These are phyloP conservation scores for Erysimum cheiranthoides DNA, from an alignment of 345 rosid genomes.

Conservation along the genomic window DNA sequence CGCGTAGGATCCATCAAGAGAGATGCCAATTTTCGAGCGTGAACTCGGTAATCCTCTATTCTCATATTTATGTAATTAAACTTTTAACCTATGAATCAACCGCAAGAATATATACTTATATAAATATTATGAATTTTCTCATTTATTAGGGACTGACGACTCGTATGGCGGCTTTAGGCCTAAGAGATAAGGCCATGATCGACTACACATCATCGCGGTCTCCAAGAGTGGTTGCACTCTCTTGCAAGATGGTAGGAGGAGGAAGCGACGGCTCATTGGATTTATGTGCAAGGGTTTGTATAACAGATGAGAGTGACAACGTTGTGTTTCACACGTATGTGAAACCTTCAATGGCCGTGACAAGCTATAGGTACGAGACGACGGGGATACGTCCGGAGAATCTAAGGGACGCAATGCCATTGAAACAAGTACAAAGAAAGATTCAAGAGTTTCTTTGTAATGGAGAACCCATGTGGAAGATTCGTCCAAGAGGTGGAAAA, in stretches of 20 bases:
- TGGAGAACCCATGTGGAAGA: constrained; percentile 92
- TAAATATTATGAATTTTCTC: background rate
- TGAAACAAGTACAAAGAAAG: constrained; percentile 70
- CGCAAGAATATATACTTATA: background rate
- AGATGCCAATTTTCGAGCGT: constrained; percentile 66
- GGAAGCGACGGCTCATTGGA: constrained; percentile 90
- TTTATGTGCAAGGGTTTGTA: constrained; percentile 78
- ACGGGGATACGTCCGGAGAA: constrained; percentile 82
- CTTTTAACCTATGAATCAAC: background rate
- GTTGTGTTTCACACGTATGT: constrained; percentile 78
- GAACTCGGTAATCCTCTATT: constrained; percentile 46
- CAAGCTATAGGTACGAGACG: constrained; percentile 83
- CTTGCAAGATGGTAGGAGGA: constrained; percentile 96
- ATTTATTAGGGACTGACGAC: constrained; percentile 57
- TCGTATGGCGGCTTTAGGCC: constrained; percentile 68
- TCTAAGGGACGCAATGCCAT: constrained; percentile 75
- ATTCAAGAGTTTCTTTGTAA: constrained; percentile 89
- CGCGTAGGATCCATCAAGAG: constrained; percentile 76
- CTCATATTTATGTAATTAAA: background rate
- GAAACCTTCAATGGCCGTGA: constrained; percentile 73
- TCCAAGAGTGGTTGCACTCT: constrained; percentile 68
- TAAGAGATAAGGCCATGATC: constrained; percentile 57
- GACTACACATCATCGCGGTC: constrained; percentile 59
- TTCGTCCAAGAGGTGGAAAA: constrained; percentile 73
- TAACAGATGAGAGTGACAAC: constrained; percentile 77